Evolutionary conservation across 371 early-diverging fungal species (phyloP).

Genomic region (Mortierella sp.): DNA sequence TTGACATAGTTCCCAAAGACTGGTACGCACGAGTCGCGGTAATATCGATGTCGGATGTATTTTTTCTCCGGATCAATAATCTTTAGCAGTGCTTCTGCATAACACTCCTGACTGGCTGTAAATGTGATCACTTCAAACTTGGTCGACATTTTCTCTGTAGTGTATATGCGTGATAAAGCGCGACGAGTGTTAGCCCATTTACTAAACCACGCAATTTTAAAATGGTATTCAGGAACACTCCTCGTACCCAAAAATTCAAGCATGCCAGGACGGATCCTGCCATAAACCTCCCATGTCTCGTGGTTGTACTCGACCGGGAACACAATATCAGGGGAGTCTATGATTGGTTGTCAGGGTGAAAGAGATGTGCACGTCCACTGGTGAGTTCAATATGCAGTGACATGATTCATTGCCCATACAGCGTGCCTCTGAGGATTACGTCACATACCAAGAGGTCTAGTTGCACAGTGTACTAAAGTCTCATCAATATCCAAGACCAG

Average conservation of each 20-base stretch:
- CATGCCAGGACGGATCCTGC: constrained; percentile 53
- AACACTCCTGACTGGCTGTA: constrained; percentile 79
- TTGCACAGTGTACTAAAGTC: constrained; percentile 79
- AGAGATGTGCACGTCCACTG: too few relatives aligned
- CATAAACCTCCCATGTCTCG: constrained; percentile 53
- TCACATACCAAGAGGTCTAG: constrained; percentile 58
- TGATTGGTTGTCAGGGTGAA: not conserved
- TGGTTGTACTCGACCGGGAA: constrained; percentile 73
- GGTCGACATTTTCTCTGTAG: constrained; percentile 59
- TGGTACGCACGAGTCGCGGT: constrained; percentile 72
- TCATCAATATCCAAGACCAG: constrained; percentile 82
- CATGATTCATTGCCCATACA: too few relatives aligned
- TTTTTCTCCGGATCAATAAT: constrained; percentile 69
- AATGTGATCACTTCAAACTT: constrained; percentile 81
- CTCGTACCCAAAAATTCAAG: constrained; percentile 49
- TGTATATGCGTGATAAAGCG: too few relatives aligned
- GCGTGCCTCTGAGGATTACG: too few relatives aligned
- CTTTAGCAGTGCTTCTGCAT: constrained; percentile 74
- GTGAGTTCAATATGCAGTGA: constrained; percentile 2
- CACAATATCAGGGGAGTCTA: constrained; percentile 60
- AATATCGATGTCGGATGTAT: constrained; percentile 66
- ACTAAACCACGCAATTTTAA: too few relatives aligned
- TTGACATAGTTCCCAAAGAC: constrained; percentile 77
- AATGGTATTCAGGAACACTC: not conserved
- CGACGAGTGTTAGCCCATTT: too few relatives aligned